A percentile compares a stretch with the other conserved stretches of the same genome.
phyloP scores from a whole-genome alignment of 768 basidiomycete species.

The Mycena kentingensis region DNA sequence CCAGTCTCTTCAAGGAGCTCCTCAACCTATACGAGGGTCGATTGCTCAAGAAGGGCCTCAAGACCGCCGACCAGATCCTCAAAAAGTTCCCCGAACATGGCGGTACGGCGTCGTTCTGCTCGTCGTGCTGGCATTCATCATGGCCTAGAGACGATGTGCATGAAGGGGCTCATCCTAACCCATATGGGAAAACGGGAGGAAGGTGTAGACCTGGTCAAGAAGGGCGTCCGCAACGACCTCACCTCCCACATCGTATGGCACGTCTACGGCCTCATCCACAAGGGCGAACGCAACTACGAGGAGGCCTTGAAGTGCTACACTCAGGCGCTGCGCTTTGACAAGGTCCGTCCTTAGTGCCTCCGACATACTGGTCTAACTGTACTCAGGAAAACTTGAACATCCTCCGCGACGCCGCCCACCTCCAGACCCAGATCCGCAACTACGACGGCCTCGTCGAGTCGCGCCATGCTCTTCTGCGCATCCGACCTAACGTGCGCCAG shows the following conservation, averaged over 20 bases:
- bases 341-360: constrained; percentile 49
- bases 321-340: constrained; percentile 87
- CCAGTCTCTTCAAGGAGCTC: constrained; percentile 82
- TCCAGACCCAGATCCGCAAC: constrained; percentile 85
- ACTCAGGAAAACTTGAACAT: constrained; percentile 95
- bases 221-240: constrained; percentile 78
- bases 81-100: constrained; percentile 97
- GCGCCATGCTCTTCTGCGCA: constrained; percentile 73
- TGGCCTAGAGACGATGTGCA: constrained; percentile 82
- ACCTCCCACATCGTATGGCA: constrained; percentile 98
- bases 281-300: constrained; percentile 92
- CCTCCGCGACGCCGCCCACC: constrained; percentile 83
- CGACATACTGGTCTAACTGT: not conserved
- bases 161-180: constrained; percentile 89
- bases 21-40: constrained; percentile 86
- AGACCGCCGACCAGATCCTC: constrained; percentile 90
- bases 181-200: constrained; percentile 81
- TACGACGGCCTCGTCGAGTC: constrained; percentile 81
- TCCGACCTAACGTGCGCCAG: constrained; percentile 80
- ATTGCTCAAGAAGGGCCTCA: constrained; percentile 86
- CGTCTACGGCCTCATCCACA: constrained; percentile 93
- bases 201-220: constrained; percentile 81
- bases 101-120: constrained; percentile 51
- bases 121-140: not conserved
- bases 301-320: constrained; percentile 92